Conservation (phyloP, 225 moss, liverwort and hornwort species). For the Climacium dendroides region DNA sequence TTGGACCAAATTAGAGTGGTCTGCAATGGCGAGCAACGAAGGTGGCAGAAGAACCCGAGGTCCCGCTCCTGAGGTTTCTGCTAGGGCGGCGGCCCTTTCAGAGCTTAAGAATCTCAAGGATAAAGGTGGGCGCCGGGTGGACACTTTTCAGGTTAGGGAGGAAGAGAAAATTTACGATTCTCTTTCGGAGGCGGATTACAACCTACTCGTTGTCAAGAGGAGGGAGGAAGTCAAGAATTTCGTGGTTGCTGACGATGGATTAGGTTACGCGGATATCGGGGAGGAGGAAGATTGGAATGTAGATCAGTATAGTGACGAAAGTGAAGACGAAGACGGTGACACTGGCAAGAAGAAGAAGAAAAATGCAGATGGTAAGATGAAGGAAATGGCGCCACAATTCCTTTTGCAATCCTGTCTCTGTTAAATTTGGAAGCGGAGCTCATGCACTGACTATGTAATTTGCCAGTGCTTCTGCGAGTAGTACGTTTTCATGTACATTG, state of each 20-base stretch:
- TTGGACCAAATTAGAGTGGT: neutral
- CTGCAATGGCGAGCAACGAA: conserved; percentile 25
- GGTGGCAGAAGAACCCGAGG: conserved; percentile 27
- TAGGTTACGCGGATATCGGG: conserved; percentile 76
- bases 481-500: neutral
- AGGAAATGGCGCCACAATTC: neutral
- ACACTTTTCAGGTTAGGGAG: conserved; percentile 68
- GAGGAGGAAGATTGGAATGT: conserved; percentile 87
- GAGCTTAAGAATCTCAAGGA: conserved; percentile 65
- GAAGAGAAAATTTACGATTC: conserved; percentile 84
- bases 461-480: neutral
- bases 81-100: conserved; percentile 68
- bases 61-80: conserved; percentile 20
- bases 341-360: conserved; percentile 48
- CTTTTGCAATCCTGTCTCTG: neutral
- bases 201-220: conserved; percentile 65
- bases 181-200: conserved; percentile 84
- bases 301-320: conserved; percentile 45
- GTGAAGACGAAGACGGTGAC: conserved; percentile 27
- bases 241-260: conserved; percentile 89
- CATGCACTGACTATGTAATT: neutral
- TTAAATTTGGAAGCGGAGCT: neutral
- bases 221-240: conserved; percentile 79
- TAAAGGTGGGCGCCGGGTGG: conserved; percentile 72
- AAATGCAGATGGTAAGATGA: conserved; percentile 25